Base-by-base conservation (phyloP, 768 basidiomycete species). In the Serendipita indica region DNA sequence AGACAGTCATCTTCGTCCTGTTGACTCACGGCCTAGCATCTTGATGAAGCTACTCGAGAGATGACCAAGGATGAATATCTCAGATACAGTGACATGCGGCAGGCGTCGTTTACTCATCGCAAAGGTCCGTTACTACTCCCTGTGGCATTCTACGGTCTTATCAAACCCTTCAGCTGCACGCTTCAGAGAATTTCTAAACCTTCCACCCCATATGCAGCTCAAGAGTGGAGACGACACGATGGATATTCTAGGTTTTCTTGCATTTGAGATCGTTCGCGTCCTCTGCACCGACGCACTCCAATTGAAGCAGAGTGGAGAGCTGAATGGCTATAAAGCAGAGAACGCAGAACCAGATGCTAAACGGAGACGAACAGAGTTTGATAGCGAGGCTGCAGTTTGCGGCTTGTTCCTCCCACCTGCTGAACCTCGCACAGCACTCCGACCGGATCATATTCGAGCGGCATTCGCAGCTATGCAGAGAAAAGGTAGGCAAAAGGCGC, bases 1-100 rank as follows among this genome's bases (percentile, higher is more conserved):
- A 16, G 46, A 3, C 43, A 52, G 1, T 43, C 10, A 52, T 33
- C 25, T n/a, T 52, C 28, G 22, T 25, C 33, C 18, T 30, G 39
- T 33, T 45, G 25, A 35, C 27, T 33, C 41, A 5, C 7, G 16
- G 1, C 57, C 5, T 62, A 89, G 84, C 92, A 96, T 77, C 90
- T 91, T 2, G 93, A 98, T 70, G 89, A 92, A 62, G 85, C 90
- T 10, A 97, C 93, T 1, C 79, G 89, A 43, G 82, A 89, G 71
- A 98, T 97, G 93, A 93, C 91, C 5, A 79, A 88, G 64, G 93
- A 97, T 68, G 90, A 97, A 65, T 98, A 97, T 68, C 87, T 93
- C 61, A 91, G 92, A 67, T 96, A 96, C 67, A 92, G 92, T 2
- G 91, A 94, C 68, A 96, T 92, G 72, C 80, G 93, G 60, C 93